Base-by-base conservation (phyloP, 306 rosid species). In the Senna tora region DNA sequence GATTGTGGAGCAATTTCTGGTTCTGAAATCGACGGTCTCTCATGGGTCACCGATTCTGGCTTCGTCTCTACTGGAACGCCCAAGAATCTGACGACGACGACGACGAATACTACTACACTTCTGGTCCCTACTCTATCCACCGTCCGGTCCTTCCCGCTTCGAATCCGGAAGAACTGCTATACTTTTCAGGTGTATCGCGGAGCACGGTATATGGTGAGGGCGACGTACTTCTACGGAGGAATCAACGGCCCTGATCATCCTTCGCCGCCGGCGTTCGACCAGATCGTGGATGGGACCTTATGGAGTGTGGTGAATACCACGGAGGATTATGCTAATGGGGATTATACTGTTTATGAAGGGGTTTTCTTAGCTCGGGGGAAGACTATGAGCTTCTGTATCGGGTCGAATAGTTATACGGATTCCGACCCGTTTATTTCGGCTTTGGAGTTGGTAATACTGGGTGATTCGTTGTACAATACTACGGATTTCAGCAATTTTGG, bases 351-450 rank as follows among this genome's bases (percentile, higher is more conserved):
- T 71, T 95, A 79, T 28, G 99, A 95, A 71, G 97, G 92, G 61
- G 81, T 95, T 33, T 95, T 95, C 64, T 56, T 75, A 17, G 96
- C 96, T 20, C 85, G 74, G 73, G 91, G 87, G 12, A 94, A 77
- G 80, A 66, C 71, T 21, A 85, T 89, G 87, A 89, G 80, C 56
- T 34, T 95, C 0, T 95, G 99, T 25, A 74, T 95, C 30, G 99
- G 90, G 46, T 74, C 93, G 1, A 91, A 88, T 75, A 72, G 28
- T 63, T 67, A 88, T 73, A 95, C 96, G n/a, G 83, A 83, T 8
- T 88, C 99, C 6, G 97, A 91, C 81, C 99, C 99, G 9, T 95
- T 95, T 79, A 80, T 91, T 3, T 91, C 97, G 64, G 84, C 97
- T 49, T 34, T 95, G 73, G 93, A 95, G 83, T 72, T 95, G 36